phyloP scores from a whole-genome alignment of 176 grass and related monocot genomes.

The Thalia dealbata region DNA sequence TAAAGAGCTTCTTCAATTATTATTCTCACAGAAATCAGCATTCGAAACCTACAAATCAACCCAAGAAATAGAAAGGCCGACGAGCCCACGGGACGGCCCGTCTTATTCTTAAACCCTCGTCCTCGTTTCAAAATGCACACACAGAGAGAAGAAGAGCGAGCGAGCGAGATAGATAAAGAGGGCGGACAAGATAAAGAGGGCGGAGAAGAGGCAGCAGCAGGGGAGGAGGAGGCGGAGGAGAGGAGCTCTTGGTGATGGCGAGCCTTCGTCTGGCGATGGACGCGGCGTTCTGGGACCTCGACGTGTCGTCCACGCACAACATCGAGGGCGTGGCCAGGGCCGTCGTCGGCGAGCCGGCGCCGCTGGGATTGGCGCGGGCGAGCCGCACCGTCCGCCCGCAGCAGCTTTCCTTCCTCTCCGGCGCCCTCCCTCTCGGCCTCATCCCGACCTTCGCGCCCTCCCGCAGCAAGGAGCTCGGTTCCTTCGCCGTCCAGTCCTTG shows the following conservation, averaged over 20 bases:
- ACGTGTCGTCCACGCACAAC: slow-evolving; percentile 13
- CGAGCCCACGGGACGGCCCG: too few species aligned
- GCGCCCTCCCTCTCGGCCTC: slow-evolving; percentile 20
- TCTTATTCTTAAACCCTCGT: neutral
- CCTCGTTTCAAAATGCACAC: neutral
- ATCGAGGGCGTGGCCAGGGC: slow-evolving; percentile 12
- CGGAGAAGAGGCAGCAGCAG: neutral
- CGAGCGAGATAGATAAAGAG: neutral
- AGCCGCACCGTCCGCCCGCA: slow-evolving; percentile 19
- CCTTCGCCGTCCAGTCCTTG: slow-evolving; percentile 22
- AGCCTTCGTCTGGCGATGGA: slow-evolving; percentile 24
- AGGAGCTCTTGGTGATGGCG: neutral
- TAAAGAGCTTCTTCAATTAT: too few species aligned
- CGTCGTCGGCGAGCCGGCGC: slow-evolving; percentile 16
- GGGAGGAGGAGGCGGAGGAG: neutral
- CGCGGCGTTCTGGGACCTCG: slow-evolving; percentile 22
- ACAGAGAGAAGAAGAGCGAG: too few species aligned
- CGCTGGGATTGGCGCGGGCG: slow-evolving; percentile 8
- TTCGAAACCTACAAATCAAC: too few species aligned
- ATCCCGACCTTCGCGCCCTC: slow-evolving; percentile 14
- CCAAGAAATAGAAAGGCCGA: too few species aligned
- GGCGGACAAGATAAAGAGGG: neutral
- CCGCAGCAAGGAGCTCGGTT: slow-evolving; percentile 7
- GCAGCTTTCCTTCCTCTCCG: slow-evolving; percentile 25
- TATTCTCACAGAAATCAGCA: too few species aligned